A percentile compares a stretch with the other conserved stretches of the same genome.
Conservation (phyloP, 1,139 yeast species). For the Geotrichum fermentans region DNA sequence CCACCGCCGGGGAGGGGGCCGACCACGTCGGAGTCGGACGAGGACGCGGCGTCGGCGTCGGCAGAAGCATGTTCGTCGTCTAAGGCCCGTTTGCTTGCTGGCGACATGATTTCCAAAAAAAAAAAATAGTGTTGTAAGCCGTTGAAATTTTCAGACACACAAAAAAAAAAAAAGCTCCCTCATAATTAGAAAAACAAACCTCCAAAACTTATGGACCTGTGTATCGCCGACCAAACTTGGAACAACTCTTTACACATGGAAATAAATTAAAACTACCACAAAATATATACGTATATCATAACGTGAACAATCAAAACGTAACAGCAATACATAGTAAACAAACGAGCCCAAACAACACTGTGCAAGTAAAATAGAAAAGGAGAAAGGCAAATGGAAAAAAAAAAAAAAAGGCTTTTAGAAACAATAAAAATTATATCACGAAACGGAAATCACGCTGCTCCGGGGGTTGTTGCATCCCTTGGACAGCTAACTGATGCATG, state of each 20-base stretch:
- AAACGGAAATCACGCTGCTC: conserved; percentile 9
- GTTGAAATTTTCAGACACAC: not conserved
- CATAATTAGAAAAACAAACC: too few relatives aligned
- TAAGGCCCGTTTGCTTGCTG: conserved; percentile 5
- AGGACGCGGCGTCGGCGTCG: not conserved
- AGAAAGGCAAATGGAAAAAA: not conserved
- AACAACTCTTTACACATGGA: too few relatives aligned
- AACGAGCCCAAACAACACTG: not conserved
- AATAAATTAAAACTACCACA: too few relatives aligned
- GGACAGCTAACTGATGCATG: not conserved
- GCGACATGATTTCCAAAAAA: too few relatives aligned
- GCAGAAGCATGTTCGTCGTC: not conserved
- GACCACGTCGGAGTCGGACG: conserved; percentile 16
- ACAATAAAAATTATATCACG: conserved; percentile 4
- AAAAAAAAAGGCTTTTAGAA: not conserved
- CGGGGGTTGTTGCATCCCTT: not conserved
- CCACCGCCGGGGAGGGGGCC: conserved; percentile 13
- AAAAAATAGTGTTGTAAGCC: too few relatives aligned
- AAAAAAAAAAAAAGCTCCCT: too few relatives aligned
- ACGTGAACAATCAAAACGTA: not conserved
- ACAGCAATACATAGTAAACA: not conserved
- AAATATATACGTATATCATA: not conserved
- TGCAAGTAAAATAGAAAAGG: not conserved
- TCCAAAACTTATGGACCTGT: too few relatives aligned
- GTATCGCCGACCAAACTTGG: too few relatives aligned